A percentile compares a stretch with the other conserved stretches of the same genome.
Evolutionary conservation across 2,329 filamentous ascomycete genomes (phyloP).

Genomic region (Colletotrichum liriopes): DNA sequence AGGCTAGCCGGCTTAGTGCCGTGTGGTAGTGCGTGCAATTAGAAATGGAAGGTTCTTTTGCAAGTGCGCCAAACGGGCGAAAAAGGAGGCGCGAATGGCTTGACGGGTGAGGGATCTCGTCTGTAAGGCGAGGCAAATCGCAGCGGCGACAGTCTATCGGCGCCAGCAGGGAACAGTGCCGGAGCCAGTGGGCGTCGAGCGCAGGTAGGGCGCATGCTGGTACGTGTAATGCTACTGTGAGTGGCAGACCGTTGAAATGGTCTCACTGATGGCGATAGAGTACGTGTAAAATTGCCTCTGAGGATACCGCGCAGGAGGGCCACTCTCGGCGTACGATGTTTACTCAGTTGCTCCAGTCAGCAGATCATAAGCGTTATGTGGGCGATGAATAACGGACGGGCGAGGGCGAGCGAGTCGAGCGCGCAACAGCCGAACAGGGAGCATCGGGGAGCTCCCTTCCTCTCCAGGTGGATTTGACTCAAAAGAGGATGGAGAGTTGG

Average conservation of each 20-base stretch:
- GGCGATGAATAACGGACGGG: conserved; percentile 26
- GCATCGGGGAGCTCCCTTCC: not conserved
- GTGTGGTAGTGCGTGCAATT: conserved; percentile 21
- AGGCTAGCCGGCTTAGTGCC: not conserved
- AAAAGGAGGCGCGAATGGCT: not conserved
- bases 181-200: not conserved
- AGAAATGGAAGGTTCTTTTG: conserved; percentile 32
- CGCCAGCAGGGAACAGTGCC: not conserved
- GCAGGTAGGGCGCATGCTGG: not conserved
- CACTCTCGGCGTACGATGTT: conserved; percentile 17
- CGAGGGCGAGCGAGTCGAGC: conserved; percentile 23
- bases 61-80: conserved; percentile 6
- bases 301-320: conserved; percentile 2
- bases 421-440: conserved; percentile 9
- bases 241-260: not conserved
- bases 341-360: not conserved
- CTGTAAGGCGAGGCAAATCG: not conserved
- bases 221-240: not conserved
- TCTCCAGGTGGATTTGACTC: conserved; percentile 19
- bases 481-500: not conserved
- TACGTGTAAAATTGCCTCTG: not conserved
- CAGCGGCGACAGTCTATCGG: not conserved
- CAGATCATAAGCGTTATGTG: conserved; percentile 6
- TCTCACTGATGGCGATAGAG: not conserved
- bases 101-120: not conserved